phyloP scores from a whole-genome alignment of 805 yeast genomes.

The Pichia insulana region DNA sequence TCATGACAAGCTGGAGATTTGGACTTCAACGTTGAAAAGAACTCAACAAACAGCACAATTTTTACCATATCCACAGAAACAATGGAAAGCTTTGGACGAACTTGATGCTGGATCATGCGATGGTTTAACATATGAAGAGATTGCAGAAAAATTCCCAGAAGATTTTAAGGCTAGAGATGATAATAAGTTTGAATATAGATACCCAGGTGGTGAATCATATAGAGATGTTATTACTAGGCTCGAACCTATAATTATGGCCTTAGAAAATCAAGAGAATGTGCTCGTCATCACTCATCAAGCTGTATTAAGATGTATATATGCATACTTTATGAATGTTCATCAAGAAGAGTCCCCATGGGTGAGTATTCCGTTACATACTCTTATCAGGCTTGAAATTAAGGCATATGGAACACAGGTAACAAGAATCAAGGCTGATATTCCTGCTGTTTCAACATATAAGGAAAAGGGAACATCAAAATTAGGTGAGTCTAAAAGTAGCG shows the following conservation, averaged over 20 bases:
- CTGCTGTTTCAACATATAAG: constrained; percentile 95
- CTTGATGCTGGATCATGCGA: constrained; percentile 97
- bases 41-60: constrained; percentile 88
- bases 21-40: constrained; percentile 90
- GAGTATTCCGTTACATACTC: constrained; percentile 94
- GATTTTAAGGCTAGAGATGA: constrained; percentile 95
- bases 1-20: constrained; percentile 66
- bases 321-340: constrained; percentile 97
- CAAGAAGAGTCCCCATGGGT: constrained; percentile 98
- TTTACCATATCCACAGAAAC: constrained; percentile 72
- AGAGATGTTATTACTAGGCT: constrained; percentile 89
- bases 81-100: constrained; percentile 97
- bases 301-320: constrained; percentile 90
- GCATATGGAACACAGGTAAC: constrained; percentile 87
- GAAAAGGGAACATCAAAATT: constrained; percentile 80
- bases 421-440: constrained; percentile 88
- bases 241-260: constrained; percentile 97
- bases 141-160: constrained; percentile 76
- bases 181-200: constrained; percentile 90
- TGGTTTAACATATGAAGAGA: constrained; percentile 93
- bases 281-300: constrained; percentile 97
- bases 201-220: constrained; percentile 95
- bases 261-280: constrained; percentile 94
- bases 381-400: constrained; percentile 90
- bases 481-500: constrained; percentile 38